Percentiles rank a stretch among this genome's conserved stretches.
phyloP scores from a whole-genome alignment of 2,329 filamentous ascomycete genomes.

The Aspergillus flavus region DNA sequence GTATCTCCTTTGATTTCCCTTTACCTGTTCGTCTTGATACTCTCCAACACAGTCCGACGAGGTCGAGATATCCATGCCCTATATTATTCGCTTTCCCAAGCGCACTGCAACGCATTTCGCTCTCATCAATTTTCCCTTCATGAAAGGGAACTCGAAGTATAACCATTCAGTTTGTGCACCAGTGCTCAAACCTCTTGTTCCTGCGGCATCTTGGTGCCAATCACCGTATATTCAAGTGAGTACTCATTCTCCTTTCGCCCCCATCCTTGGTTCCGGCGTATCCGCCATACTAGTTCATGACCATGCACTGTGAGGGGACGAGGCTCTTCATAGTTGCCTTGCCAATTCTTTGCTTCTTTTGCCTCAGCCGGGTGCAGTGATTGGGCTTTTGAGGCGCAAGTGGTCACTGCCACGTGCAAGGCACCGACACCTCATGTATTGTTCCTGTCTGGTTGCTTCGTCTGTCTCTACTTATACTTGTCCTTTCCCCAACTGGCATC shows the following conservation, averaged over 20 bases:
- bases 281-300: not conserved
- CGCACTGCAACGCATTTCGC: not conserved
- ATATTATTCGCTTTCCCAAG: not conserved
- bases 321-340: constrained; percentile 13
- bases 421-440: not conserved
- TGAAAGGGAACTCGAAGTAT: constrained; percentile 2
- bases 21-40: constrained; percentile 3
- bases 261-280: not conserved
- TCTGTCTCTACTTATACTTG: not conserved
- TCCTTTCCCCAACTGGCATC: not conserved
- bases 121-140: not conserved
- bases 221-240: constrained; percentile 8
- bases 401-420: constrained; percentile 11
- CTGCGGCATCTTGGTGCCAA: constrained; percentile 4
- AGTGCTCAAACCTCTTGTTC: constrained; percentile 12
- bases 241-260: not conserved
- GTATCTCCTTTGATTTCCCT: constrained; percentile 12
- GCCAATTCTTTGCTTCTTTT: constrained; percentile 13
- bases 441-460: not conserved
- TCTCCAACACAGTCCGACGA: not conserved
- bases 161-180: not conserved
- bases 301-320: constrained; percentile 1
- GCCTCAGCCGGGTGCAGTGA: not conserved
- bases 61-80: constrained; percentile 7
- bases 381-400: constrained; percentile 9